Conservation (phyloP, 306 rosid species). For the Sicyos edulis region DNA sequence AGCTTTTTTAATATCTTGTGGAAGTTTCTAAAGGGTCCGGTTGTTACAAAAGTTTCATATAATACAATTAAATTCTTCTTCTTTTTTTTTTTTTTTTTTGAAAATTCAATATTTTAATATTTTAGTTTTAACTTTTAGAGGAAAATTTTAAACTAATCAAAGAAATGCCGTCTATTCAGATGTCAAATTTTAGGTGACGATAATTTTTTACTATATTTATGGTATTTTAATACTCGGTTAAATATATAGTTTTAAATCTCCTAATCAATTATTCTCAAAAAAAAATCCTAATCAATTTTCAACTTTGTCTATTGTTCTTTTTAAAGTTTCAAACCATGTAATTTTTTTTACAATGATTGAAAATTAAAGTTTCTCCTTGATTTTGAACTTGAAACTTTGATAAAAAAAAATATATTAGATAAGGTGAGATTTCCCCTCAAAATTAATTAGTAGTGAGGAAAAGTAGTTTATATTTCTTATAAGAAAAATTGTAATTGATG, state of each 20-base stretch:
- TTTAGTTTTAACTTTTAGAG: not conserved
- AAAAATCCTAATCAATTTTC: not conserved
- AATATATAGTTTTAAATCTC: not conserved
- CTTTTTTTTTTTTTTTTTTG: too few relatives aligned
- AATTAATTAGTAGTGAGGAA: too few relatives aligned
- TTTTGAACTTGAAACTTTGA: too few relatives aligned
- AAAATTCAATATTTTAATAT: not conserved
- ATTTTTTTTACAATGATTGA: too few relatives aligned
- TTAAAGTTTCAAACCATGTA: too few relatives aligned
- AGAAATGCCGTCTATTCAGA: not conserved
- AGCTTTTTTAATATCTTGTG: not conserved
- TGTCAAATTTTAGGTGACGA: not conserved
- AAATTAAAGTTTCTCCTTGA: too few relatives aligned
- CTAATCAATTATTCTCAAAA: too few relatives aligned
- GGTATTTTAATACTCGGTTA: not conserved
- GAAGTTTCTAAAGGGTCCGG: not conserved
- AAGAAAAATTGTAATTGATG: too few relatives aligned
- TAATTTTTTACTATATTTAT: not conserved
- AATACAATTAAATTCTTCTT: not conserved
- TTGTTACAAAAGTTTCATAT: constrained; percentile 1
- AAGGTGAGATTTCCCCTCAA: too few relatives aligned
- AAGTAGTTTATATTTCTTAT: too few relatives aligned
- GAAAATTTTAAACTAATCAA: not conserved
- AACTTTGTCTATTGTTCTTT: not conserved
- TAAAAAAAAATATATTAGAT: too few relatives aligned